A percentile compares a stretch with the other conserved stretches of the same genome.
Conservation (phyloP, 2,329 filamentous ascomycete genomes). For the Colletotrichum sidae region DNA sequence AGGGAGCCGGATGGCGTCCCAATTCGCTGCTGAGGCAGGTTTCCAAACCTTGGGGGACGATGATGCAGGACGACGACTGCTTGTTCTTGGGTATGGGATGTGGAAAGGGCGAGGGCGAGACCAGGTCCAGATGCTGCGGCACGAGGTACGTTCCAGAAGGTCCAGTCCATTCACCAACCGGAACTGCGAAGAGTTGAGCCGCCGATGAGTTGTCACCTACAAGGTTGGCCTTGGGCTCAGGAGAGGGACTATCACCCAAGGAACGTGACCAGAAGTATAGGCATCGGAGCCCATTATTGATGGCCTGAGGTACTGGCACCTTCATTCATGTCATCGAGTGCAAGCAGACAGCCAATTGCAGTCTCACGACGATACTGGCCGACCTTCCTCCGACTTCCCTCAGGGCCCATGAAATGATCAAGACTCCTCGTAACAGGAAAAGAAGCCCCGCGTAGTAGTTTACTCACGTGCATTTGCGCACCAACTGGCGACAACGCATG, state of each 20-base stretch:
- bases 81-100: background rate
- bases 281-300: too few relatives aligned
- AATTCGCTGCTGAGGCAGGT: background rate
- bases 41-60: background rate
- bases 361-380: conserved; percentile 7
- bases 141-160: conserved; percentile 17
- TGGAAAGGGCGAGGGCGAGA: conserved; percentile 10
- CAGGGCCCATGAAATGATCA: conserved; percentile 11
- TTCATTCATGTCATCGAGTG: too few relatives aligned
- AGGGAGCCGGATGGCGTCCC: background rate
- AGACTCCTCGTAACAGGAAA: too few relatives aligned
- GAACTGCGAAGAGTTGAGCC: conserved; percentile 28
- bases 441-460: conserved; percentile 28
- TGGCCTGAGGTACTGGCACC: too few relatives aligned
- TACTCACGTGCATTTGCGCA: conserved; percentile 30
- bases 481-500: conserved; percentile 19
- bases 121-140: conserved; percentile 27
- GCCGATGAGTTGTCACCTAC: conserved; percentile 34
- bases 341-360: conserved; percentile 15
- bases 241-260: too few relatives aligned
- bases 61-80: background rate
- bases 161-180: conserved; percentile 31
- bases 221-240: too few relatives aligned
- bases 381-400: conserved; percentile 31
- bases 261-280: too few relatives aligned